Percentiles rank a stretch among this genome's conserved stretches.
These are phyloP conservation scores for Macrocybe gigantea DNA, from an alignment of 768 basidiomycete genomes.

Conservation along the genomic window DNA sequence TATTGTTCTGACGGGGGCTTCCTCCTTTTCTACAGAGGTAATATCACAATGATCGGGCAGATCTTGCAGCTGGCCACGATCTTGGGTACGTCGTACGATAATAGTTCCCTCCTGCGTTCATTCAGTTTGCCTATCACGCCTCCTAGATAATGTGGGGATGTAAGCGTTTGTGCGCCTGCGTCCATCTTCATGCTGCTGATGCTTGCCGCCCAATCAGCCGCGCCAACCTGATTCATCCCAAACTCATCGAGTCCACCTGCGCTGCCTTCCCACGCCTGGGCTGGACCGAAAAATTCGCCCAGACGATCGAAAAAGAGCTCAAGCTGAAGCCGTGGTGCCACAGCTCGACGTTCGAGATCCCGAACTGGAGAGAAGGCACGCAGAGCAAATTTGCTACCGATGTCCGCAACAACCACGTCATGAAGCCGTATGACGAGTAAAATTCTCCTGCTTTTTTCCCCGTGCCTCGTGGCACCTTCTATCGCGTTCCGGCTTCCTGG, in stretches of 20 bases:
- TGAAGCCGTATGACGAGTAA: conserved; percentile 31
- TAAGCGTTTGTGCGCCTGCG: conserved; percentile 14
- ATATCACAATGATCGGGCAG: conserved; percentile 46
- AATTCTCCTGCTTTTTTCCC: too few relatives aligned
- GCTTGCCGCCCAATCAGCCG: conserved; percentile 21
- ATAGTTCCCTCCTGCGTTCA: neutral
- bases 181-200: conserved; percentile 1
- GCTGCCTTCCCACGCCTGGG: conserved; percentile 34
- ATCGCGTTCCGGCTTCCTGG: too few relatives aligned
- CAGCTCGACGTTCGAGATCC: conserved; percentile 39
- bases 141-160: conserved; percentile 38
- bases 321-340: conserved; percentile 45
- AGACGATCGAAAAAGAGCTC: conserved; percentile 39
- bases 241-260: conserved; percentile 34
- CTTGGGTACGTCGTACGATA: conserved; percentile 25
- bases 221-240: conserved; percentile 35
- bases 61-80: conserved; percentile 44
- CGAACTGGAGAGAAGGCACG: conserved; percentile 37
- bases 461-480: too few relatives aligned
- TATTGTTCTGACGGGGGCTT: neutral
- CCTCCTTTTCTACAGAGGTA: conserved; percentile 24
- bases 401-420: conserved; percentile 35
- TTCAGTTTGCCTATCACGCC: conserved; percentile 4
- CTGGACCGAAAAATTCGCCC: conserved; percentile 40
- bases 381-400: conserved; percentile 42